These are phyloP conservation scores for Kwoniella mangroviensis DNA, from an alignment of 768 basidiomycete genomes.

Conservation along the genomic window DNA sequence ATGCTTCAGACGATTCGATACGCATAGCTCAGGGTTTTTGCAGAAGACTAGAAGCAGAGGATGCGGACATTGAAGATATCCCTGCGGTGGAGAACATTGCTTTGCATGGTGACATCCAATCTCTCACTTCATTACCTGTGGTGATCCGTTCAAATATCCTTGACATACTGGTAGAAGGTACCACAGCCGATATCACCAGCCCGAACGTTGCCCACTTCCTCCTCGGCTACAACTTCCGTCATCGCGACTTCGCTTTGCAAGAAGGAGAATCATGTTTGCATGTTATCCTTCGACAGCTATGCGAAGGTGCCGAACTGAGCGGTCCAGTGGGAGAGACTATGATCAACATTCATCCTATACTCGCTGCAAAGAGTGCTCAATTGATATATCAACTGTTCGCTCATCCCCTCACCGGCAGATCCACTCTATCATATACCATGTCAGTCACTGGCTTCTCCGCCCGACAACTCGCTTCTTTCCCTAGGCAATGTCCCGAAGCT, in stretches of 20 bases:
- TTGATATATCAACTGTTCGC: constrained; percentile 83
- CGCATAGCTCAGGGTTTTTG: constrained; percentile 81
- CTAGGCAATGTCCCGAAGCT: constrained; percentile 32
- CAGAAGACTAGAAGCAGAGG: constrained; percentile 68
- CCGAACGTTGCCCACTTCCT: constrained; percentile 89
- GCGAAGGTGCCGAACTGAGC: constrained; percentile 70
- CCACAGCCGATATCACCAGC: constrained; percentile 66
- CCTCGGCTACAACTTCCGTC: constrained; percentile 68
- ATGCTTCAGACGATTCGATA: constrained; percentile 81
- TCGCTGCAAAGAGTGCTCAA: constrained; percentile 84
- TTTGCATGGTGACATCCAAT: constrained; percentile 19
- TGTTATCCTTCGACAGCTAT: constrained; percentile 76
- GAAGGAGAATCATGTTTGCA: constrained; percentile 71
- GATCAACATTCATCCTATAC: constrained; percentile 64
- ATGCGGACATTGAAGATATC: constrained; percentile 67
- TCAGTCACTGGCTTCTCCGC: constrained; percentile 88
- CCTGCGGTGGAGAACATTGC: constrained; percentile 57
- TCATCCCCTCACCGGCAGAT: constrained; percentile 80
- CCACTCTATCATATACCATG: constrained; percentile 81
- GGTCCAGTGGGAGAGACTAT: constrained; percentile 47
- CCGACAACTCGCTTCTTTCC: constrained; percentile 69
- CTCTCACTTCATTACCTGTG: constrained; percentile 60
- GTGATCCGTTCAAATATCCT: constrained; percentile 77
- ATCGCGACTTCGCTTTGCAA: constrained; percentile 63
- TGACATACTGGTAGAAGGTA: constrained; percentile 79